Evolutionary conservation across 2,329 filamentous ascomycete species (phyloP).

Genomic region (Geosmithia flava): DNA sequence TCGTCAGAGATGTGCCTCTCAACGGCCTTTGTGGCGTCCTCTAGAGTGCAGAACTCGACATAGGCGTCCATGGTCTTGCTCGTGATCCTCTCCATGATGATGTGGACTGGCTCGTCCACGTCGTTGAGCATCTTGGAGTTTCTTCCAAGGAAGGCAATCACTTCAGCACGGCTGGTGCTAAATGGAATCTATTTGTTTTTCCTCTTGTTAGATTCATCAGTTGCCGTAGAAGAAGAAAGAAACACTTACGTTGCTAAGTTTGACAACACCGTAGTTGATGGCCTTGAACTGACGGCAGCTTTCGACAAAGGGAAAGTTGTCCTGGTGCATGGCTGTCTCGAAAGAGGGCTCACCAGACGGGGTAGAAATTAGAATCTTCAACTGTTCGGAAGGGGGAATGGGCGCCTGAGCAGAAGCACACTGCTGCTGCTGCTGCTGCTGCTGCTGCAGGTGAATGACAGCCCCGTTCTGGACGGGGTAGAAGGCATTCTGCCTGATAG

Average conservation of each 20-base stretch:
- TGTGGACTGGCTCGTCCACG: constrained; percentile 42
- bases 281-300: constrained; percentile 16
- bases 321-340: constrained; percentile 19
- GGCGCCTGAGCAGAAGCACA: not conserved
- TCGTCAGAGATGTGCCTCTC: constrained; percentile 29
- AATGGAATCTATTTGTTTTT: constrained; percentile 38
- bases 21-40: constrained; percentile 41
- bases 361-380: constrained; percentile 22
- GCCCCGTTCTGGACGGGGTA: not conserved
- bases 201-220: not conserved
- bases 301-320: constrained; percentile 35
- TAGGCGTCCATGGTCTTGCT: constrained; percentile 51
- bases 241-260: constrained; percentile 35
- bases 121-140: constrained; percentile 43
- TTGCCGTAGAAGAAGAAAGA: not conserved
- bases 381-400: constrained; percentile 16
- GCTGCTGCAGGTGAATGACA: not conserved
- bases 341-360: constrained; percentile 19
- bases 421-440: not conserved
- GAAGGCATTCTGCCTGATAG: not conserved
- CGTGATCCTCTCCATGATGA: constrained; percentile 52
- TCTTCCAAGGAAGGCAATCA: constrained; percentile 46
- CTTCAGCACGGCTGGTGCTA: constrained; percentile 35
- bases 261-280: constrained; percentile 29
- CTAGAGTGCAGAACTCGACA: constrained; percentile 40